Percentiles rank a stretch among this genome's conserved stretches.
Conservation (phyloP, 1,139 yeast genomes). For the Hemisphaericaspora subhashii region DNA sequence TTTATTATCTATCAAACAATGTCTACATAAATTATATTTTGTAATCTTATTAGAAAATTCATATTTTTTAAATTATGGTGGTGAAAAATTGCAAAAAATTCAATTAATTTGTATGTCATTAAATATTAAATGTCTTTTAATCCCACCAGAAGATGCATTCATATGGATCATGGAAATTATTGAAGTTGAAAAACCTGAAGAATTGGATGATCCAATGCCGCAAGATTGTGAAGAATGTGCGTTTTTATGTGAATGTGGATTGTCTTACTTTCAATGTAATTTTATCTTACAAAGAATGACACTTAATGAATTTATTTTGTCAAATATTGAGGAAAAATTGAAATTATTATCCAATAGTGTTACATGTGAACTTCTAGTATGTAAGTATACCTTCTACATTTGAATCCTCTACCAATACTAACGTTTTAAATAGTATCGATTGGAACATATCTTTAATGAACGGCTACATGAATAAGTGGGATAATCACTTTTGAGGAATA, state of each 20-base stretch:
- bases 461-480: neutral
- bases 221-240: conserved; percentile 2
- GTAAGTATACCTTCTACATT: conserved; percentile 1
- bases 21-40: conserved; percentile 9
- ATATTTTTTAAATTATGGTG: conserved; percentile 8
- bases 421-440: conserved; percentile 6
- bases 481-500: neutral
- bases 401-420: conserved; percentile 6
- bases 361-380: conserved; percentile 9
- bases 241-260: conserved; percentile 13
- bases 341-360: conserved; percentile 6
- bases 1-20: conserved; percentile 7
- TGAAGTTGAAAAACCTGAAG: conserved; percentile 9
- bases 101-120: conserved; percentile 10
- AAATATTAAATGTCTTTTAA: conserved; percentile 8
- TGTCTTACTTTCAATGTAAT: conserved; percentile 12
- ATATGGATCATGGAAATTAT: conserved; percentile 9
- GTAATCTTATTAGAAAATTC: conserved; percentile 5
- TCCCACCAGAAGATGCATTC: conserved; percentile 6
- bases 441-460: conserved; percentile 7
- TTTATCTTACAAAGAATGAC: conserved; percentile 6
- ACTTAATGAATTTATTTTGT: conserved; percentile 7
- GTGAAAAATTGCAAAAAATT: conserved; percentile 10
- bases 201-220: neutral
- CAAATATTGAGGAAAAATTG: conserved; percentile 6